Evolutionary conservation across 2,329 filamentous ascomycete species (phyloP).

Genomic region (Emmonsiellopsis sp.): DNA sequence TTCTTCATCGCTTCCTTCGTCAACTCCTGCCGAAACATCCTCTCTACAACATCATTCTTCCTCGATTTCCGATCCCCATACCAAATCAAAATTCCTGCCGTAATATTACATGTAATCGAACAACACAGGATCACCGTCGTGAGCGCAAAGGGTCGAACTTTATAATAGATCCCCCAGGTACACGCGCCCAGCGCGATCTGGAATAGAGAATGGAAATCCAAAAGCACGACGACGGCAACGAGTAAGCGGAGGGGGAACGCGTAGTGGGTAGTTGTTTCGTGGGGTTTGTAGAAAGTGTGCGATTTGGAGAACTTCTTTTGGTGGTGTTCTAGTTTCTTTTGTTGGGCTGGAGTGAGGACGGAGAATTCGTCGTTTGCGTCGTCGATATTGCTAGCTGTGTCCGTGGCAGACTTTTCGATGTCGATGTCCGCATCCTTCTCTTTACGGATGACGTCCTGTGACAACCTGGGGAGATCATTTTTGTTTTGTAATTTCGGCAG

Average conservation of each 20-base stretch:
- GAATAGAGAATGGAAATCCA: slow-evolving; percentile 70
- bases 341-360: slow-evolving; percentile 57
- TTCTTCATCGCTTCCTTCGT: slow-evolving; percentile 56
- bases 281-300: slow-evolving; percentile 82
- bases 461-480: slow-evolving; percentile 52
- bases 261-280: slow-evolving; percentile 73
- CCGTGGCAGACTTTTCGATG: slow-evolving; percentile 26
- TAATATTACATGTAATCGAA: slow-evolving; percentile 68
- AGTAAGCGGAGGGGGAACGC: slow-evolving; percentile 68
- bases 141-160: slow-evolving; percentile 57
- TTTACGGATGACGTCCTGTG: slow-evolving; percentile 9
- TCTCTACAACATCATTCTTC: slow-evolving; percentile 77
- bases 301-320: slow-evolving; percentile 71
- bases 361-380: slow-evolving; percentile 46
- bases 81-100: slow-evolving; percentile 65
- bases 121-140: slow-evolving; percentile 74
- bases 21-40: slow-evolving; percentile 65
- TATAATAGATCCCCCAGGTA: slow-evolving; percentile 70
- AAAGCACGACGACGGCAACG: slow-evolving; percentile 65
- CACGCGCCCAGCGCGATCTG: slow-evolving; percentile 70
- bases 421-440: slow-evolving; percentile 34
- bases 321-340: slow-evolving; percentile 63
- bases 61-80: slow-evolving; percentile 66
- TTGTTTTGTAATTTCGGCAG: slow-evolving; percentile 56
- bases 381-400: slow-evolving; percentile 29